A percentile compares a stretch with the other conserved stretches of the same genome.
Evolutionary conservation across 257 asterid species (phyloP).

Genomic region (Fraxinus excelsior): DNA sequence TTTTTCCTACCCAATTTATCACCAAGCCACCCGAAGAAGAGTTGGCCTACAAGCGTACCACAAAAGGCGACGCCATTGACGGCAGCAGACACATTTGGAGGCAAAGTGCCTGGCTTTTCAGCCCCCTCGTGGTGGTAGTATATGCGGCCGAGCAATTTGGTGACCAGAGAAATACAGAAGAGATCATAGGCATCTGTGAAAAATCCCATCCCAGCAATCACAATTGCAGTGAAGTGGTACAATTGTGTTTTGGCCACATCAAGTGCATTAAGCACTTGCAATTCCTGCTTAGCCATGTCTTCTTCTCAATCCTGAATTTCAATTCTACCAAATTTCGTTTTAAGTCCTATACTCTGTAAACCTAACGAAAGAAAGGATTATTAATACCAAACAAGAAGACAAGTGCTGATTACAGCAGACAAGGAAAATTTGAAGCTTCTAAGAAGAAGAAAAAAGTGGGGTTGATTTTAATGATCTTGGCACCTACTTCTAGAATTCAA

Average conservation of each 20-base stretch:
- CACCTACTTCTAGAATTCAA: not conserved
- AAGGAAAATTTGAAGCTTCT: not conserved
- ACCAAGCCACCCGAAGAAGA: conserved; percentile 24
- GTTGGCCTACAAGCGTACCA: conserved; percentile 12
- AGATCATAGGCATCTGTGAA: conserved; percentile 27
- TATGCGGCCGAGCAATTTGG: conserved; percentile 20
- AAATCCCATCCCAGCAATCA: conserved; percentile 25
- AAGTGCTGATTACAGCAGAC: not conserved
- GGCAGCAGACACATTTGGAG: conserved; percentile 2
- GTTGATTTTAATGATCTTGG: not conserved
- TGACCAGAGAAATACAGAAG: conserved; percentile 19
- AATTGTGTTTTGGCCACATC: conserved; percentile 18
- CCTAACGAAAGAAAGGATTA: not conserved
- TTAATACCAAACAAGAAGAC: not conserved
- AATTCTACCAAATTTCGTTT: not conserved
- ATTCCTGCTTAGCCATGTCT: conserved; percentile 10
- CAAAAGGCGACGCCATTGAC: conserved; percentile 16
- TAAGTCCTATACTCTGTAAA: not conserved
- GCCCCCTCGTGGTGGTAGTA: conserved; percentile 2
- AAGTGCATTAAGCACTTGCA: conserved; percentile 26
- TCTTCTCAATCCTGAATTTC: not conserved
- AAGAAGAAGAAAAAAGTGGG: not conserved
- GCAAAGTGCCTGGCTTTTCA: conserved; percentile 15
- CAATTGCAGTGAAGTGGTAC: conserved; percentile 20
- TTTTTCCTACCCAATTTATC: conserved; percentile 23